These are phyloP conservation scores for Diaporthe vexans DNA, from an alignment of 2,329 filamentous ascomycete genomes.

Conservation along the genomic window DNA sequence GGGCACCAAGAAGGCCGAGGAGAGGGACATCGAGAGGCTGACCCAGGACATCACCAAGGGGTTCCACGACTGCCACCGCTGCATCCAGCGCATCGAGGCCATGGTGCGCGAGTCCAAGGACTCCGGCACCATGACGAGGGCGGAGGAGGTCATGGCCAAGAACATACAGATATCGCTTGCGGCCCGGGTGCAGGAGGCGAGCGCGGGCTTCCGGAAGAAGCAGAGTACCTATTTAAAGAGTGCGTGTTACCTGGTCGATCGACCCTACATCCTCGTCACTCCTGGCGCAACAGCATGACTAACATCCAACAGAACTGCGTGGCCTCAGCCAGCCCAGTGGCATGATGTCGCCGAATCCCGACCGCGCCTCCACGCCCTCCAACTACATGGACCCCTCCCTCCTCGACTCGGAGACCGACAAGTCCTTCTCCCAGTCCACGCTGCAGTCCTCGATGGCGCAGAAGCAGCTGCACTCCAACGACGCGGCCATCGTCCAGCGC, in stretches of 20 bases:
- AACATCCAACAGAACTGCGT: constrained; percentile 73
- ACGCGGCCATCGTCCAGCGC: constrained; percentile 88
- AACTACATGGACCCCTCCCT: constrained; percentile 84
- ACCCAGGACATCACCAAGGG: constrained; percentile 90
- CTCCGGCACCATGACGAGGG: constrained; percentile 79
- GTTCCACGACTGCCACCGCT: constrained; percentile 91
- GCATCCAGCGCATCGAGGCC: constrained; percentile 87
- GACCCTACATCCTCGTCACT: background rate
- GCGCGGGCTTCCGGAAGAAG: constrained; percentile 94
- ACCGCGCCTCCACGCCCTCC: constrained; percentile 68
- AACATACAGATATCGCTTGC: constrained; percentile 96
- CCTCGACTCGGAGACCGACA: constrained; percentile 93
- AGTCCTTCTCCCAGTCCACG: constrained; percentile 90
- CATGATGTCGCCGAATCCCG: constrained; percentile 60
- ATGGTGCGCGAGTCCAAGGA: constrained; percentile 87
- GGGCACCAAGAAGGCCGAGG: constrained; percentile 87
- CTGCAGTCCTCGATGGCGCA: constrained; percentile 83
- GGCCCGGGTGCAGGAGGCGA: constrained; percentile 89
- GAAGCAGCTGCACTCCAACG: constrained; percentile 79
- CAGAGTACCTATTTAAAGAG: constrained; percentile 97
- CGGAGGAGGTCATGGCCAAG: constrained; percentile 94
- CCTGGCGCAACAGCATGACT: constrained; percentile 43
- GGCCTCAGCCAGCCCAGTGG: constrained; percentile 75
- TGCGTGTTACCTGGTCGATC: constrained; percentile 56
- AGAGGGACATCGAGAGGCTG: constrained; percentile 88